Evolutionary conservation across 352 stramenopile species (phyloP).

Genomic region (Globisporangium irregulare): DNA sequence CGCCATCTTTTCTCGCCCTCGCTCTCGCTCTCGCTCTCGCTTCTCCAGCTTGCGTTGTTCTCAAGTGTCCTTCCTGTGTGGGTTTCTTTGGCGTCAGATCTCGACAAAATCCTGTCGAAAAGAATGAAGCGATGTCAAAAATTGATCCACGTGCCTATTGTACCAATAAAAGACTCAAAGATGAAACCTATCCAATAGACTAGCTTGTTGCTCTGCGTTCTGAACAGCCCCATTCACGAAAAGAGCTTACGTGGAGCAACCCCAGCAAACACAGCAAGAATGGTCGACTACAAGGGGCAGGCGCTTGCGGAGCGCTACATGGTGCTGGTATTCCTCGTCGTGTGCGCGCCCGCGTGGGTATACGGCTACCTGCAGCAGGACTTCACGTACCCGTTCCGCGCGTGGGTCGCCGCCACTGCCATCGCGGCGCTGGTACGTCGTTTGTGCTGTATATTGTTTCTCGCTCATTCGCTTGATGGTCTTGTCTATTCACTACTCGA

Average conservation of each 20-base stretch:
- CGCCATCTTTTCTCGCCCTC: constrained; percentile 16
- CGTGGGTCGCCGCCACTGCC: constrained; percentile 57
- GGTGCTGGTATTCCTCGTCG: constrained; percentile 60
- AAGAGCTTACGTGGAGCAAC: constrained; percentile 14
- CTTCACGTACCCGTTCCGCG: constrained; percentile 76
- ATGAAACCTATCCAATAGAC: not conserved
- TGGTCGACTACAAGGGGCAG: constrained; percentile 89
- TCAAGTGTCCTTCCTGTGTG: not conserved
- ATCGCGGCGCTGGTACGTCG: constrained; percentile 53
- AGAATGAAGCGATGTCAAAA: not conserved
- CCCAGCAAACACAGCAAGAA: constrained; percentile 18
- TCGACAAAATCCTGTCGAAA: constrained; percentile 2
- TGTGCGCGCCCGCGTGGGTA: constrained; percentile 81
- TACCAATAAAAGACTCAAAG: not conserved
- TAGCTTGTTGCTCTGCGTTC: not conserved
- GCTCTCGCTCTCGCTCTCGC: not conserved
- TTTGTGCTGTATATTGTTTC: not conserved
- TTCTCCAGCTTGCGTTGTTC: constrained; percentile 6
- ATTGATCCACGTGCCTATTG: not conserved
- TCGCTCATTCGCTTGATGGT: not conserved
- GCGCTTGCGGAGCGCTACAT: constrained; percentile 62
- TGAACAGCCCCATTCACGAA: constrained; percentile 6
- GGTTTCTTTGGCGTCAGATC: not conserved
- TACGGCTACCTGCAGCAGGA: constrained; percentile 82
- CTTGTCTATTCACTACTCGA: not conserved